phyloP scores from a whole-genome alignment of 75 land plant genomes.

The Selaginella moellendorffii region DNA sequence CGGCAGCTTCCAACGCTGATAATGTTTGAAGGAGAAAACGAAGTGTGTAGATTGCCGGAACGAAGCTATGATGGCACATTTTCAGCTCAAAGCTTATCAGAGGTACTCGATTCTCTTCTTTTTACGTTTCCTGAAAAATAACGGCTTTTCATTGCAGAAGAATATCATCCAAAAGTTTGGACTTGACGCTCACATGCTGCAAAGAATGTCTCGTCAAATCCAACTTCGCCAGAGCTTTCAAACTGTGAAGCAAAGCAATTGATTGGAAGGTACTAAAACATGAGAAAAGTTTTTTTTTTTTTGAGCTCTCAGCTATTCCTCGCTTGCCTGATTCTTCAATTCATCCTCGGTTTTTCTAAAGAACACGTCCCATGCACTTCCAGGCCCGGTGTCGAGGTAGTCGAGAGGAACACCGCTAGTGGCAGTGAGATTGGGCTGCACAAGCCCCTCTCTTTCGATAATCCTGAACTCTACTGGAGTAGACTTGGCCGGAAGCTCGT shows the following conservation, averaged over 20 bases:
- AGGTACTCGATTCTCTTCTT: too few species aligned
- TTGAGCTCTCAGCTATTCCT: too few species aligned
- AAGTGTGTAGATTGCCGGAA: neutral
- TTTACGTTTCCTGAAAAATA: too few species aligned
- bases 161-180: neutral
- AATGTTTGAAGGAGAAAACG: neutral
- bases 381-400: conserved; percentile 53
- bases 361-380: conserved; percentile 89
- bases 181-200: neutral
- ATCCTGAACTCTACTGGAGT: conserved; percentile 74
- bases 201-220: neutral
- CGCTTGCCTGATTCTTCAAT: too few species aligned
- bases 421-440: conserved; percentile 59
- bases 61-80: too few species aligned
- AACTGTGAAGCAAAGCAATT: too few species aligned
- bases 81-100: too few species aligned
- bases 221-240: too few species aligned
- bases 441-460: conserved; percentile 54
- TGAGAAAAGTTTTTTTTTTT: too few species aligned
- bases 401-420: conserved; percentile 73
- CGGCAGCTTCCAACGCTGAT: neutral
- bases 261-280: too few species aligned
- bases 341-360: conserved; percentile 52
- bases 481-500: too few species aligned
- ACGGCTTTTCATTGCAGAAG: neutral